These are phyloP conservation scores for Paraconiothyrium brasiliense DNA, from an alignment of 2,329 filamentous ascomycete genomes.

Conservation along the genomic window DNA sequence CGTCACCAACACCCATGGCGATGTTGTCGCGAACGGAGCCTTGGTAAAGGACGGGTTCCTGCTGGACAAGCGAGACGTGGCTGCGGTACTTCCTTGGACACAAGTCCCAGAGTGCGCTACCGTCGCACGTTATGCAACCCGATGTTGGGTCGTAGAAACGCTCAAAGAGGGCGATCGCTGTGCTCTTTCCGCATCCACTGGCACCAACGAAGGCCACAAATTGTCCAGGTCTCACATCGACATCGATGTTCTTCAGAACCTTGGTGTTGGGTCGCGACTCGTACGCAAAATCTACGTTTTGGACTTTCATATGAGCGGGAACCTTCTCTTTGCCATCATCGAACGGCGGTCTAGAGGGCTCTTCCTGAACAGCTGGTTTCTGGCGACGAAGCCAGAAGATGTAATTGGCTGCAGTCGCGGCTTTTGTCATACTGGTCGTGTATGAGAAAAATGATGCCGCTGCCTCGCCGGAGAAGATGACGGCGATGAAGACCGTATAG, in stretches of 20 bases:
- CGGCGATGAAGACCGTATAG: slow-evolving; percentile 86
- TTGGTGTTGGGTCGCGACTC: slow-evolving; percentile 79
- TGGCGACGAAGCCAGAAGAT: slow-evolving; percentile 55
- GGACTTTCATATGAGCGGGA: slow-evolving; percentile 46
- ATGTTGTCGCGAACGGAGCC: slow-evolving; percentile 93
- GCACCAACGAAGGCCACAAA: slow-evolving; percentile 91
- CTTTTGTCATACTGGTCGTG: slow-evolving; percentile 95
- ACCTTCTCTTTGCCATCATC: slow-evolving; percentile 45
- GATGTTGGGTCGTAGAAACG: slow-evolving; percentile 91
- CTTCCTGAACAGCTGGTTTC: slow-evolving; percentile 50
- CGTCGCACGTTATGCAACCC: slow-evolving; percentile 83
- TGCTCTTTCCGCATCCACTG: slow-evolving; percentile 92
- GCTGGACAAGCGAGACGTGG: slow-evolving; percentile 86
- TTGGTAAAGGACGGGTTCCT: slow-evolving; percentile 94
- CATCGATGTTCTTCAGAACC: slow-evolving; percentile 83
- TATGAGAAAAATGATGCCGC: slow-evolving; percentile 93
- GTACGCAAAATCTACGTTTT: slow-evolving; percentile 81
- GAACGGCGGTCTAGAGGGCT: slow-evolving; percentile 40
- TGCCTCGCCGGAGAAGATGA: slow-evolving; percentile 89
- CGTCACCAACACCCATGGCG: slow-evolving; percentile 69
- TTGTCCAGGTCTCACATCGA: slow-evolving; percentile 74
- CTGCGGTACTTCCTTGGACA: slow-evolving; percentile 84
- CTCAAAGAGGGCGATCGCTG: slow-evolving; percentile 88
- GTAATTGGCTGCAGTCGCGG: slow-evolving; percentile 79
- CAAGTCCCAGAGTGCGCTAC: slow-evolving; percentile 77